Percentiles rank a stretch among this genome's conserved stretches.
Evolutionary conservation across 352 stramenopile genomes (phyloP).

Genomic region (Phytophthora syringae): DNA sequence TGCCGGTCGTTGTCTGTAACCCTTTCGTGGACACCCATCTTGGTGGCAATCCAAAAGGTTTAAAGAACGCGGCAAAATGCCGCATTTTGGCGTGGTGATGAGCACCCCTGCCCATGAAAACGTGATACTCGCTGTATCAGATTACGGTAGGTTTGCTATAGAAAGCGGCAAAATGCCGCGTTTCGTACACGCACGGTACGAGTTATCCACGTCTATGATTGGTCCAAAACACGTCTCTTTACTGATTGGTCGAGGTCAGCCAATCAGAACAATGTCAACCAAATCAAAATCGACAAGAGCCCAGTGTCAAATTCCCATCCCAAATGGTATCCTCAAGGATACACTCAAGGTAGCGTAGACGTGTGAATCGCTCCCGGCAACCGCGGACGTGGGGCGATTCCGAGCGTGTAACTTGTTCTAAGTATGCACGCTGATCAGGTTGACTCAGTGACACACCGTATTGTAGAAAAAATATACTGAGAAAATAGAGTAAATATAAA

Average conservation of each 20-base stretch:
- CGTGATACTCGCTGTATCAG: background rate
- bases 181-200: background rate
- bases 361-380: background rate
- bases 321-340: background rate
- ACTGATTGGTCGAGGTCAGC: constrained; percentile 6
- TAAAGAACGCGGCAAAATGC: constrained; percentile 8
- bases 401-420: background rate
- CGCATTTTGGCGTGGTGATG: constrained; percentile 9
- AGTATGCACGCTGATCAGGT: background rate
- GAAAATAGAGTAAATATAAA: background rate
- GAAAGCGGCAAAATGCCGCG: constrained; percentile 3
- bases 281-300: no score
- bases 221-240: background rate
- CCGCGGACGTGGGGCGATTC: no score
- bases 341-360: background rate
- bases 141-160: background rate
- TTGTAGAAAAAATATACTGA: background rate
- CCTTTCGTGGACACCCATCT: background rate
- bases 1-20: no score
- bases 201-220: constrained; percentile 1
- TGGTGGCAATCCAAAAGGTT: background rate
- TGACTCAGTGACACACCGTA: background rate
- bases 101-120: background rate
- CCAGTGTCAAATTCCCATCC: constrained; percentile 1
- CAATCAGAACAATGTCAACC: constrained; percentile 7